These are phyloP conservation scores for Paecilomyces sp. DNA, from an alignment of 2,329 filamentous ascomycete genomes.

Conservation along the genomic window DNA sequence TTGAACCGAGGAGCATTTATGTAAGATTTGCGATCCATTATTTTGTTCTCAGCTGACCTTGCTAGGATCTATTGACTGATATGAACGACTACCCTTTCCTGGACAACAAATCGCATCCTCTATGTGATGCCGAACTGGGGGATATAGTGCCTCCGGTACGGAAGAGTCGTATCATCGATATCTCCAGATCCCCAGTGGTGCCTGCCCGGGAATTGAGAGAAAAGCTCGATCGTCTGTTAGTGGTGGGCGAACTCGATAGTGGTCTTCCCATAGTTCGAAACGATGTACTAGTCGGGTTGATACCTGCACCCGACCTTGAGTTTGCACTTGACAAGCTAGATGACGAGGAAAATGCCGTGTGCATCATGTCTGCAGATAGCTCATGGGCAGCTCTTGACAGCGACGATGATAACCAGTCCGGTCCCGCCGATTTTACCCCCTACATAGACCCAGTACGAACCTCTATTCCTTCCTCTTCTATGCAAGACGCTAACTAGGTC, in stretches of 20 bases:
- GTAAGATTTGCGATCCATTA: conserved; percentile 37
- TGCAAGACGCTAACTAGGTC: conserved; percentile 6
- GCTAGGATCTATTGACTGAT: conserved; percentile 77
- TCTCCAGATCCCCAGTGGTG: conserved; percentile 73
- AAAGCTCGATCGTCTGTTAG: conserved; percentile 76
- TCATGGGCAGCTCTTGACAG: conserved; percentile 53
- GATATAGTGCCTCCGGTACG: conserved; percentile 76
- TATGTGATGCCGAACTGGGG: conserved; percentile 80
- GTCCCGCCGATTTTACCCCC: conserved; percentile 78
- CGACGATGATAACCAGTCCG: conserved; percentile 45
- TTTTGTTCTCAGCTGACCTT: conserved; percentile 9
- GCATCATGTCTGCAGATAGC: conserved; percentile 69
- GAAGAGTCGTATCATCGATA: conserved; percentile 76
- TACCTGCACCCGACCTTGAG: conserved; percentile 88
- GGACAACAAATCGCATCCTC: conserved; percentile 89
- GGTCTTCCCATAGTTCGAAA: conserved; percentile 80
- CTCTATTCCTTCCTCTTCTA: conserved; percentile 1
- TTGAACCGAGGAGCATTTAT: conserved; percentile 92
- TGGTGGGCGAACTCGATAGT: conserved; percentile 82
- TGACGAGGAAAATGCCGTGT: conserved; percentile 63
- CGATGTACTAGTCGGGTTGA: conserved; percentile 75
- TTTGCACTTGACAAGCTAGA: conserved; percentile 80
- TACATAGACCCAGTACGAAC: conserved; percentile 78
- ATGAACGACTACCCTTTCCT: conserved; percentile 98
- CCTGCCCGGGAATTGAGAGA: conserved; percentile 66